Conservation (phyloP, 805 yeast genomes). For the Myxozyma nipponensis region DNA sequence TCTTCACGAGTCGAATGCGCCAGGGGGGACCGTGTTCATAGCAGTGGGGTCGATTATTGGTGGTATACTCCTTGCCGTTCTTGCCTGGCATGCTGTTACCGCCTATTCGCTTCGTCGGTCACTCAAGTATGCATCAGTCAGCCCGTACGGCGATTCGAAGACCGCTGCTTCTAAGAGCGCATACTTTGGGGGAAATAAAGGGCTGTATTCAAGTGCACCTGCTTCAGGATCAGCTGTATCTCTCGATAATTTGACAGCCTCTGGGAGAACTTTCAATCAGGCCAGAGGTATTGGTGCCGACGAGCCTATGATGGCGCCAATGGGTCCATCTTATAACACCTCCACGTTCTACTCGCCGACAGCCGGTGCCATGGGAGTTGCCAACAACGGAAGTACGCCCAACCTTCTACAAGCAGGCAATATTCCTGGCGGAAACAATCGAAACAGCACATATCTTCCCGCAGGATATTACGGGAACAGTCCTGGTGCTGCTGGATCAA, state of each 20-base stretch:
- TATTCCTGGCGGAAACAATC: neutral
- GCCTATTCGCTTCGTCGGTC: constrained; percentile 49
- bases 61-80: constrained; percentile 50
- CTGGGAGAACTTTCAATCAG: constrained; percentile 17
- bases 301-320: constrained; percentile 24
- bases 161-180: constrained; percentile 3
- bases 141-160: constrained; percentile 30
- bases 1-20: constrained; percentile 48
- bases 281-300: constrained; percentile 23
- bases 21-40: constrained; percentile 79
- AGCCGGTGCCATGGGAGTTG: constrained; percentile 40
- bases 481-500: constrained; percentile 6
- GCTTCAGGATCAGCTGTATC: constrained; percentile 18
- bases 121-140: constrained; percentile 44
- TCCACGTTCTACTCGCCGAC: constrained; percentile 70
- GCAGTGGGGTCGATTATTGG: constrained; percentile 71
- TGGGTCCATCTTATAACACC: constrained; percentile 32
- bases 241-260: constrained; percentile 20
- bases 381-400: constrained; percentile 5
- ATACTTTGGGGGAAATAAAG: constrained; percentile 3
- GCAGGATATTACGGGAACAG: constrained; percentile 23
- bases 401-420: neutral
- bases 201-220: constrained; percentile 13
- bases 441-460: constrained; percentile 23
- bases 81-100: constrained; percentile 50